These are phyloP conservation scores for Penicillium sp. DNA, from an alignment of 2,329 filamentous ascomycete genomes.

Conservation along the genomic window DNA sequence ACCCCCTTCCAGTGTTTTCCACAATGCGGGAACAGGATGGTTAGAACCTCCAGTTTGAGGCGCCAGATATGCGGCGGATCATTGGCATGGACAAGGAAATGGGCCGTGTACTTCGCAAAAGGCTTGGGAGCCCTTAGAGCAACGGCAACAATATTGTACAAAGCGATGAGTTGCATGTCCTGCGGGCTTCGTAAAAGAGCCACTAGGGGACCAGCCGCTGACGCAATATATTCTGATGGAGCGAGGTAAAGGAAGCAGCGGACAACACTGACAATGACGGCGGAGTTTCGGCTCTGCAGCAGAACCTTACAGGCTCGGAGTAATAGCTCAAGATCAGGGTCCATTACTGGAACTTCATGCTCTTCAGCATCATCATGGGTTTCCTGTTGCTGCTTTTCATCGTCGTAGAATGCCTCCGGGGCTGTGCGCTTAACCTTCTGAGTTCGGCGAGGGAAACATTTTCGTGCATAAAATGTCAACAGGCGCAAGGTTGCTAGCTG, in stretches of 20 bases:
- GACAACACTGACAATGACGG: conserved; percentile 83
- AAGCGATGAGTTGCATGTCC: conserved; percentile 83
- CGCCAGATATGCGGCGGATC: conserved; percentile 82
- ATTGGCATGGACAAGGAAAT: conserved; percentile 80
- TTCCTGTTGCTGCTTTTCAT: conserved; percentile 52
- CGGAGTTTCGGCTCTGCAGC: conserved; percentile 87
- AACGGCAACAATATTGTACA: conserved; percentile 95
- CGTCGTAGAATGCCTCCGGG: conserved; percentile 78
- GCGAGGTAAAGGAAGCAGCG: conserved; percentile 83
- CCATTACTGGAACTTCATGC: conserved; percentile 62
- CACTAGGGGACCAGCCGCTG: conserved; percentile 77
- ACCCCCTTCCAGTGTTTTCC: conserved; percentile 74
- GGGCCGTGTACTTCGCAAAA: conserved; percentile 85
- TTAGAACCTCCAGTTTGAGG: conserved; percentile 86
- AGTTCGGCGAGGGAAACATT: conserved; percentile 75
- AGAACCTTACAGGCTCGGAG: conserved; percentile 78
- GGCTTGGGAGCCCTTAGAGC: conserved; percentile 70
- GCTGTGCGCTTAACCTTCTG: conserved; percentile 56
- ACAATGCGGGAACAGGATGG: conserved; percentile 83
- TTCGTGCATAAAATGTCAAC: conserved; percentile 79
- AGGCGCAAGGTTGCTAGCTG: conserved; percentile 80
- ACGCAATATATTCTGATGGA: conserved; percentile 70
- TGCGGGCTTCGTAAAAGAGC: conserved; percentile 79
- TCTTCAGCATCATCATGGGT: conserved; percentile 46
- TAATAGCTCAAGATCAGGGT: conserved; percentile 79